These are phyloP conservation scores for Rhodotorula sp. DNA, from an alignment of 1,284 basidiomycete genomes.

Conservation along the genomic window DNA sequence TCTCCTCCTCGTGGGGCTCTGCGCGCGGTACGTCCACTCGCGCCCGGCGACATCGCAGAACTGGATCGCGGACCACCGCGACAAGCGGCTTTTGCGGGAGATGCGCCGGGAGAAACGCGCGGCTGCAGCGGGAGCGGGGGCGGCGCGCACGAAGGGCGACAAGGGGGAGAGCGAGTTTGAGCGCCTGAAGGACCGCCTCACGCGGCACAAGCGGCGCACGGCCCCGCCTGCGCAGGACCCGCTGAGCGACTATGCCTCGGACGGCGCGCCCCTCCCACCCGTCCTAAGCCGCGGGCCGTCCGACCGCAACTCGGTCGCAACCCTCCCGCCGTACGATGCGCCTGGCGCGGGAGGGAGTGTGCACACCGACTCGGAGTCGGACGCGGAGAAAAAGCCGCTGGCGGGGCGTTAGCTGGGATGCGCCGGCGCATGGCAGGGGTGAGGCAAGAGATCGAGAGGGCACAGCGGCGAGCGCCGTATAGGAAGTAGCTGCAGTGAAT, in stretches of 20 bases:
- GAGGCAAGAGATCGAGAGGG: not conserved
- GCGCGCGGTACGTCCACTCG: conserved; percentile 3
- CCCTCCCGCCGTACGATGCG: not conserved
- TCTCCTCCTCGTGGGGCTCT: conserved; percentile 9
- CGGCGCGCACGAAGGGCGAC: not conserved
- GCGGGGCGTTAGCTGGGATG: not conserved
- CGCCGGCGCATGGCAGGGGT: not conserved
- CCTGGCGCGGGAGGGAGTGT: not conserved
- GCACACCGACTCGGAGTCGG: conserved; percentile 8
- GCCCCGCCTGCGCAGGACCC: not conserved
- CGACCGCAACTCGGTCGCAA: not conserved
- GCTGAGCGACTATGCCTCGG: too few relatives aligned
- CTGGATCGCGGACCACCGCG: not conserved
- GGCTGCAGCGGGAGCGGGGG: not conserved
- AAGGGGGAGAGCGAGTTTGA: not conserved
- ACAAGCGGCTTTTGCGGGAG: not conserved
- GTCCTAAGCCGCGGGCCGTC: too few relatives aligned
- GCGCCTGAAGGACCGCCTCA: not conserved
- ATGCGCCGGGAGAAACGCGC: not conserved
- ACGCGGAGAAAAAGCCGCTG: not conserved
- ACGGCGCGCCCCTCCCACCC: not conserved
- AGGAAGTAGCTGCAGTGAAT: too few relatives aligned
- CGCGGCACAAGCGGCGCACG: not conserved
- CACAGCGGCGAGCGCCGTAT: not conserved
- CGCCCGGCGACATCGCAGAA: not conserved